Evolutionary conservation across 805 yeast genomes (phyloP).

Genomic region (Hagleromyces aurorensis): DNA sequence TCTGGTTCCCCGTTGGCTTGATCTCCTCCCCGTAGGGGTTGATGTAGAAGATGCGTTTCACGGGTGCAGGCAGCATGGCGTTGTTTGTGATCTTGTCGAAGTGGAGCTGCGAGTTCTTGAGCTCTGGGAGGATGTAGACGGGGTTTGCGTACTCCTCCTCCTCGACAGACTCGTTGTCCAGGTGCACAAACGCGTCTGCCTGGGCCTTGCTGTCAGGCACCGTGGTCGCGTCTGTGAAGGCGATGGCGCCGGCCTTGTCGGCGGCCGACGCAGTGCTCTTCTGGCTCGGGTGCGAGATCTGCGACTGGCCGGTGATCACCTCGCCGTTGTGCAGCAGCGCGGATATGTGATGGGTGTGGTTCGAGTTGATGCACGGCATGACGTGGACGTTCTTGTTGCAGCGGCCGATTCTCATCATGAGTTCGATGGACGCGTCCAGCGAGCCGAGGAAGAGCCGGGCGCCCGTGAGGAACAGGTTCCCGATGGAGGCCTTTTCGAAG

Average conservation of each 20-base stretch:
- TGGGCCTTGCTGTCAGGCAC: constrained; percentile 20
- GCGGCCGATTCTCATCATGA: constrained; percentile 50
- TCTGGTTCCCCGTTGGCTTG: constrained; percentile 60
- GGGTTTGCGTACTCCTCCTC: constrained; percentile 55
- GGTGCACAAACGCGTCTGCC: constrained; percentile 12
- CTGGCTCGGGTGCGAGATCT: constrained; percentile 66
- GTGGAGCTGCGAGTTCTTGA: constrained; percentile 64
- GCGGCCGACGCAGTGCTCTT: constrained; percentile 3
- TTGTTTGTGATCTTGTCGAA: constrained; percentile 49
- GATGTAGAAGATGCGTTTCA: constrained; percentile 65
- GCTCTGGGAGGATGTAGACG: constrained; percentile 53
- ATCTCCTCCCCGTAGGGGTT: constrained; percentile 86
- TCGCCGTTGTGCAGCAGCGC: constrained; percentile 64
- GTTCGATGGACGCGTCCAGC: constrained; percentile 74
- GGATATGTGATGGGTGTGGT: constrained; percentile 78
- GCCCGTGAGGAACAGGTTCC: constrained; percentile 78
- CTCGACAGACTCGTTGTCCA: constrained; percentile 32
- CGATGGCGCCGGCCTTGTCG: constrained; percentile 14
- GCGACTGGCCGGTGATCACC: constrained; percentile 82
- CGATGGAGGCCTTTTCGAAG: constrained; percentile 73
- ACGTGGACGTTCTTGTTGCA: constrained; percentile 44
- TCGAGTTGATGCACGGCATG: constrained; percentile 76
- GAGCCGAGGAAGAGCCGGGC: constrained; percentile 77
- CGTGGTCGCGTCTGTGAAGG: constrained; percentile 5
- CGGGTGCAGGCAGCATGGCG: constrained; percentile 65